A percentile compares a stretch with the other conserved stretches of the same genome.
Conservation (phyloP, 1,284 basidiomycete species). For the Irpex sp. region DNA sequence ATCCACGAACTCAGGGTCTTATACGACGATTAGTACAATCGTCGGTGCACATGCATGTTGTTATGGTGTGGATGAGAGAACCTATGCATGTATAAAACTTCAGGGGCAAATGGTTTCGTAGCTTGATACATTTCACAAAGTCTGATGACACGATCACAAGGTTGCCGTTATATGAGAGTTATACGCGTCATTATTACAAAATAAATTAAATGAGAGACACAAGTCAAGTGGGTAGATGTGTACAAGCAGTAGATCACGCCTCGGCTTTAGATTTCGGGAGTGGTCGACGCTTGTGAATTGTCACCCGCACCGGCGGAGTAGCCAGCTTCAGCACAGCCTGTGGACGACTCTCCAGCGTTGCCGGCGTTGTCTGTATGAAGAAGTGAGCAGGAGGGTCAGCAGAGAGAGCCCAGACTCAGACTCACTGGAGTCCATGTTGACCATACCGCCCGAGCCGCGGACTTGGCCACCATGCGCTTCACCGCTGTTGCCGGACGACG, state of each 20-base stretch:
- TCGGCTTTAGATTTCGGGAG: not conserved
- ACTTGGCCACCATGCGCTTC: conserved; percentile 26
- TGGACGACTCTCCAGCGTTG: conserved; percentile 22
- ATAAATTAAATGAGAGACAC: not conserved
- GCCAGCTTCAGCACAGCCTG: conserved; percentile 29
- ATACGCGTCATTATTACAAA: too few relatives aligned
- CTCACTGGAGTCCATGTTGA: conserved; percentile 30
- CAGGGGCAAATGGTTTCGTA: too few relatives aligned
- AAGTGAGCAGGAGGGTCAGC: not conserved
- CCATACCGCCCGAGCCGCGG: conserved; percentile 24
- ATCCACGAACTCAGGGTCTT: too few relatives aligned
- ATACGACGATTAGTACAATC: too few relatives aligned
- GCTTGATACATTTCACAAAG: too few relatives aligned
- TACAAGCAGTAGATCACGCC: not conserved
- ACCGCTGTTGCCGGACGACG: conserved; percentile 26
- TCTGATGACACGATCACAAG: too few relatives aligned
- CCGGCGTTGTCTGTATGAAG: conserved; percentile 27
- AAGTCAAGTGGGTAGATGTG: not conserved
- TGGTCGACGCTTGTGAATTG: conserved; percentile 3
- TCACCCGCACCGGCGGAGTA: conserved; percentile 15
- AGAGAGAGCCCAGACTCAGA: not conserved
- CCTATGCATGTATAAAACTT: too few relatives aligned
- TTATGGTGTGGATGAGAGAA: too few relatives aligned
- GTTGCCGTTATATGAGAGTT: too few relatives aligned
- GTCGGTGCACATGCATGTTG: too few relatives aligned